Evolutionary conservation across 768 basidiomycete genomes (phyloP).

Genomic region (Chalciporus sphaerocephalus): DNA sequence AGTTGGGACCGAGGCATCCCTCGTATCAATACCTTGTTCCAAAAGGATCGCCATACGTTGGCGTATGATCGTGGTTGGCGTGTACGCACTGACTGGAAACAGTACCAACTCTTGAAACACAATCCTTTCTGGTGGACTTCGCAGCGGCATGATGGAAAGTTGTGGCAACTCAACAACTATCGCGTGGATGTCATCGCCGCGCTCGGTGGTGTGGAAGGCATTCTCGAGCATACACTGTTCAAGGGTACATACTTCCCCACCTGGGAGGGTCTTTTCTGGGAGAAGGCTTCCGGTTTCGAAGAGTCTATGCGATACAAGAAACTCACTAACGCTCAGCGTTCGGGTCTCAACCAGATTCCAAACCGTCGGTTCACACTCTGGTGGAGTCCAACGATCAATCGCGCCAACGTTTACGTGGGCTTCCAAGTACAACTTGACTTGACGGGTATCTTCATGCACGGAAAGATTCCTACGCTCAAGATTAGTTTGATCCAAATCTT

Average conservation of each 20-base stretch:
- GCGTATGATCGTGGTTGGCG: slow-evolving; percentile 99
- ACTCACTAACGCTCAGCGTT: slow-evolving; percentile 96
- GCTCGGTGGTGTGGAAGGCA: slow-evolving; percentile 92
- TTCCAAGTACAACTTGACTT: slow-evolving; percentile 99
- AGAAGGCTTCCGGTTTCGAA: slow-evolving; percentile 96
- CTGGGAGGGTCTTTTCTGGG: slow-evolving; percentile 99
- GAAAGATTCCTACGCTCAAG: slow-evolving; percentile 96
- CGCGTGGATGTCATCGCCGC: slow-evolving; percentile 99
- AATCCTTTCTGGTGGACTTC: slow-evolving; percentile 99
- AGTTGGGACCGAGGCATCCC: slow-evolving; percentile 99
- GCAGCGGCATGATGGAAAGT: slow-evolving; percentile 91
- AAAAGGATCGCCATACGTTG: slow-evolving; percentile 95
- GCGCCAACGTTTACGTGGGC: slow-evolving; percentile 99
- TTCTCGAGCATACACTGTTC: slow-evolving; percentile 94
- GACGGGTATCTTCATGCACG: slow-evolving; percentile 97
- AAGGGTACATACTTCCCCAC: slow-evolving; percentile 98
- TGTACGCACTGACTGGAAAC: slow-evolving; percentile 96
- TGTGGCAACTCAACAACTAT: slow-evolving; percentile 98
- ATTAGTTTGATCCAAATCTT: slow-evolving; percentile 99
- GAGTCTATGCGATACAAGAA: slow-evolving; percentile 96
- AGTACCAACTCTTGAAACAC: slow-evolving; percentile 89
- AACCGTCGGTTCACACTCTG: slow-evolving; percentile 99
- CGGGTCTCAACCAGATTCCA: slow-evolving; percentile 95
- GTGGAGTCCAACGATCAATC: slow-evolving; percentile 99
- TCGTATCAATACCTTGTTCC: slow-evolving; percentile 98